These are phyloP conservation scores for Pelagophyceae sp. DNA, from an alignment of 352 stramenopile genomes.

Conservation along the genomic window DNA sequence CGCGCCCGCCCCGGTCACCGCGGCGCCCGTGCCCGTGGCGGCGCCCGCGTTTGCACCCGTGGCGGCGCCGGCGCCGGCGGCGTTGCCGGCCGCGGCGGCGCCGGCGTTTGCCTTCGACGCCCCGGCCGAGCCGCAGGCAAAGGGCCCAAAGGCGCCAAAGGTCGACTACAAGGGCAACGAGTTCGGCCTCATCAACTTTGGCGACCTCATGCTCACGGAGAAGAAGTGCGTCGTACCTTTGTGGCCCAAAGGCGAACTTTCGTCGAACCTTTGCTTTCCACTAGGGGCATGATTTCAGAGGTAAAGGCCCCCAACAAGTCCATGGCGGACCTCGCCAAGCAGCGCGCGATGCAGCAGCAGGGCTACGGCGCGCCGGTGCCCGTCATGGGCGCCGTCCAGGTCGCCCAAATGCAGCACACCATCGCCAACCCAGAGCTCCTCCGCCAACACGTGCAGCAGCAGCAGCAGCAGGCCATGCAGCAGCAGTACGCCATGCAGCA, in stretches of 20 bases:
- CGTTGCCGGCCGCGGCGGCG: not conserved
- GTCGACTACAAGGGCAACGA: not conserved
- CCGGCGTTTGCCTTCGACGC: not conserved
- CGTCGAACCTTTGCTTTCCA: no score
- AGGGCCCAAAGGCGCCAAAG: not conserved
- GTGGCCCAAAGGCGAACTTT: no score
- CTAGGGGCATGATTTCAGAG: not conserved
- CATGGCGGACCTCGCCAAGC: not conserved
- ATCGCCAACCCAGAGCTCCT: not conserved
- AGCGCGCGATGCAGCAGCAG: not conserved
- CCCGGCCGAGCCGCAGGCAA: not conserved
- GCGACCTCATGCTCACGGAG: not conserved
- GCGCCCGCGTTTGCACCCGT: not conserved
- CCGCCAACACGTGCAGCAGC: not conserved
- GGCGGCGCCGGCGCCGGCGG: no score
- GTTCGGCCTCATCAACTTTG: not conserved
- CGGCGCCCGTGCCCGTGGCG: not conserved
- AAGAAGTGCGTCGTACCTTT: no score
- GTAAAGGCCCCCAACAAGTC: not conserved
- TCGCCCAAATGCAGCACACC: not conserved
- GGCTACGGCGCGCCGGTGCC: no score
- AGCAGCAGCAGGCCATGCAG: not conserved
- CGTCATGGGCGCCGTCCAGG: not conserved
- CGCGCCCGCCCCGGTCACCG: no score
- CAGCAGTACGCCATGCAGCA: not conserved